Base-by-base conservation (phyloP, 2,329 filamentous ascomycete species). In the Xylariomycetidae sp. region DNA sequence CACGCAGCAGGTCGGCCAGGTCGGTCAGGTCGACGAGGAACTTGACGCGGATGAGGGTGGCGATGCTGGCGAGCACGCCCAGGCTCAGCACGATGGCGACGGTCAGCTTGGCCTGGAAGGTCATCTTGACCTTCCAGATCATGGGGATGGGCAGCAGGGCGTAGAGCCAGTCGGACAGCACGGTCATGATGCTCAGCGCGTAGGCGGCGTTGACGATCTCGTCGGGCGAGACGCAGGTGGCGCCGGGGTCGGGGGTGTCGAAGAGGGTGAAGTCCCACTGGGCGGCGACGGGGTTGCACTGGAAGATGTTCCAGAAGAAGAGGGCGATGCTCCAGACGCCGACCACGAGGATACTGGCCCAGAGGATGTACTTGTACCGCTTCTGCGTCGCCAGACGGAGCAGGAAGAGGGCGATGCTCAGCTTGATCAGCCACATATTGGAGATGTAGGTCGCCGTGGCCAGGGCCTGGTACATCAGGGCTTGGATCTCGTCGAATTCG, bases 351-450 rank as follows among this genome's bases (percentile, higher is more conserved):
- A 75, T 53, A 38, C 66, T 68, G 29, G 54, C 46, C 42, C 61
- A 60, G 5, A 76, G 60, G 22, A 65, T 67, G 48, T 62, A 70
- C 15, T 58, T 65, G 47, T 74, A 76, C 14, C 63, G 49, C 29
- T 56, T 63, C 25, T 62, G 55, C 4, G 61, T 59, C 1, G 69
- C 64, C 12, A 74, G 55, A 5, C 68, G 61, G 13, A 75, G 50
- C 7, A 74, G 60, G 39, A 73, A 72, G 37, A 74, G 55, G 20
- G 64, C 67, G 30, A 75, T 73, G 52, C 71, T 71, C 31, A 74
- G 53, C 52, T 76, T 76, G 53, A 73, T 65, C 39, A 75, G 65
- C 61, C 73, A 66, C 70, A 76, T 75, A 39, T 71, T 61, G 8
- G 65, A 41, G 27, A 74, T 55, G 35, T 74, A 74, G 2, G 64